A percentile compares a stretch with the other conserved stretches of the same genome.
Conservation (phyloP, 2,329 filamentous ascomycete genomes). For the Cryoendolithus antarcticus region DNA sequence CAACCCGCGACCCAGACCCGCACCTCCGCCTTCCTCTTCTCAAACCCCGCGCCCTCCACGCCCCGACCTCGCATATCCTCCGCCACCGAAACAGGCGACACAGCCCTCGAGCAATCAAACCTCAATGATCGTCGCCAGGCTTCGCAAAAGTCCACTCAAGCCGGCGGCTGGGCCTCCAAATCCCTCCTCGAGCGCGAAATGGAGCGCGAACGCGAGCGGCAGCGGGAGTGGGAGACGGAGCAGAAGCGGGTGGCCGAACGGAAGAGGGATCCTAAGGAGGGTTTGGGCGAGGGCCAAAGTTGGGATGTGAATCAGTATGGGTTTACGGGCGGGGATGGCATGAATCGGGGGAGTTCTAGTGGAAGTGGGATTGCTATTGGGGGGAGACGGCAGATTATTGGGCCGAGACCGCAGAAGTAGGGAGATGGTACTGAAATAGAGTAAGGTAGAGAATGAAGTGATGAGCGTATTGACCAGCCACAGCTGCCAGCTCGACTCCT, state of each 20-base stretch:
- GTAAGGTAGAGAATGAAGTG: not conserved
- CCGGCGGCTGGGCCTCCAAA: constrained; percentile 52
- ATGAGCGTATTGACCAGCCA: not conserved
- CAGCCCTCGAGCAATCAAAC: constrained; percentile 35
- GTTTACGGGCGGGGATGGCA: constrained; percentile 61
- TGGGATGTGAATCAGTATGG: constrained; percentile 73
- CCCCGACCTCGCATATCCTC: constrained; percentile 24
- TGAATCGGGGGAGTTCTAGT: constrained; percentile 50
- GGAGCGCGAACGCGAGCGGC: constrained; percentile 64
- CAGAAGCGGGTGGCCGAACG: constrained; percentile 53
- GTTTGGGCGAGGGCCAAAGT: constrained; percentile 53
- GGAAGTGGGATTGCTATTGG: constrained; percentile 52
- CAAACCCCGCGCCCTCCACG: constrained; percentile 39
- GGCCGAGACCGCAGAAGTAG: constrained; percentile 53
- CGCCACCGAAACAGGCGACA: constrained; percentile 37
- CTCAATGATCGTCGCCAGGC: constrained; percentile 50
- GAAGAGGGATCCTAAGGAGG: constrained; percentile 43
- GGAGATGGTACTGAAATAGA: constrained; percentile 5
- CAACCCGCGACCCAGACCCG: constrained; percentile 26
- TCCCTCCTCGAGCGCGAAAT: constrained; percentile 67
- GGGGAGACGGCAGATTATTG: constrained; percentile 65
- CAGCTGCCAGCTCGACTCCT: too few species aligned
- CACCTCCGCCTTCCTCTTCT: constrained; percentile 46
- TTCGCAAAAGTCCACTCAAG: constrained; percentile 49
- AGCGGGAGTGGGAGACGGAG: constrained; percentile 67